These are phyloP conservation scores for Globisporangium spinosum DNA, from an alignment of 352 stramenopile species.

Conservation along the genomic window DNA sequence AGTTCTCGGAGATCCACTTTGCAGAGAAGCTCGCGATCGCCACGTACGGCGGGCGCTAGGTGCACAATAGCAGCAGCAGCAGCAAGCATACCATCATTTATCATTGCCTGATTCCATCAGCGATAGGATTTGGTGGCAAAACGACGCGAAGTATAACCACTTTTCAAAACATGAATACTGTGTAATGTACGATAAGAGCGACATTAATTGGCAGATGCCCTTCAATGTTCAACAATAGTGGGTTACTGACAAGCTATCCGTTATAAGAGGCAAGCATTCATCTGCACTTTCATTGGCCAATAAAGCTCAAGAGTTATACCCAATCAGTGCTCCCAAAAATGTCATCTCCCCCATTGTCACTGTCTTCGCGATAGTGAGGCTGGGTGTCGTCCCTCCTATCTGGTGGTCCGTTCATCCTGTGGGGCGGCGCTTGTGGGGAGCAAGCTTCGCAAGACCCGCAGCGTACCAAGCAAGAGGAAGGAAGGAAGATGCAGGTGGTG, in stretches of 20 bases:
- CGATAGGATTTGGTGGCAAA: too few relatives aligned
- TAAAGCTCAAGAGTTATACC: neutral
- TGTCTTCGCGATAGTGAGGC: neutral
- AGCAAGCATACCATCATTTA: neutral
- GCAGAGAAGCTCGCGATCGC: constrained; percentile 57
- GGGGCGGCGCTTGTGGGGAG: neutral
- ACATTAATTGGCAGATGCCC: too few relatives aligned
- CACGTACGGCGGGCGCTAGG: constrained; percentile 36
- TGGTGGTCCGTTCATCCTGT: constrained; percentile 14
- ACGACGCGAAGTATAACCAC: too few relatives aligned
- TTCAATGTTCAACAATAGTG: too few relatives aligned
- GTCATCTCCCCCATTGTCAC: constrained; percentile 6
- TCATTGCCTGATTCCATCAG: neutral
- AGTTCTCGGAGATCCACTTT: constrained; percentile 58
- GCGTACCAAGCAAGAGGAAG: neutral
- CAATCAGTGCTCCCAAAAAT: neutral
- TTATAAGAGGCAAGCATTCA: too few relatives aligned
- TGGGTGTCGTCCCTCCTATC: constrained; percentile 16
- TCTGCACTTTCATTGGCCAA: neutral
- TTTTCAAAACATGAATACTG: too few relatives aligned
- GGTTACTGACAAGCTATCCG: too few relatives aligned
- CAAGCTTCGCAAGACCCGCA: constrained; percentile 3
- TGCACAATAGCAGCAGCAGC: neutral
- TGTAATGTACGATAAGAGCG: too few relatives aligned
- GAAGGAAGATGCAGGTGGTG: constrained; percentile 34